A percentile compares a stretch with the other conserved stretches of the same genome.
phyloP scores from a whole-genome alignment of 768 basidiomycete genomes.

The Porpolomopsis calyptriformis region DNA sequence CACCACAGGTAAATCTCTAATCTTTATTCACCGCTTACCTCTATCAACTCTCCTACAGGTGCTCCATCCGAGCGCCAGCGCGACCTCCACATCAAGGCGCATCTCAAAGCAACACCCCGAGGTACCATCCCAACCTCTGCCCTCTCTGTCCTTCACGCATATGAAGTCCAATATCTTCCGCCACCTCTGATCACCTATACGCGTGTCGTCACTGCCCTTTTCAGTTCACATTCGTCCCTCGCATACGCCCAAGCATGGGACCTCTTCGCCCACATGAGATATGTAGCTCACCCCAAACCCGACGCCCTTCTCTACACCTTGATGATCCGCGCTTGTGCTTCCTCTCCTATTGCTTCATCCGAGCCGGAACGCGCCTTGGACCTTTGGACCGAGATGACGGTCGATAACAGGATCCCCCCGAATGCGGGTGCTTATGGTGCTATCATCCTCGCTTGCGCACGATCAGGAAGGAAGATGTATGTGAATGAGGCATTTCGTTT shows the following conservation, averaged over 20 bases:
- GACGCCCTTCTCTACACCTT: slow-evolving; percentile 59
- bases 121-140: slow-evolving; percentile 50
- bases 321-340: slow-evolving; percentile 85
- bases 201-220: slow-evolving; percentile 49
- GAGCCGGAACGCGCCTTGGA: slow-evolving; percentile 90
- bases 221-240: slow-evolving; percentile 35
- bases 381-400: slow-evolving; percentile 86
- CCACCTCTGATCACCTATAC: slow-evolving; percentile 72
- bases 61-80: slow-evolving; percentile 46
- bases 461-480: slow-evolving; percentile 48
- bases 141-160: slow-evolving; percentile 55
- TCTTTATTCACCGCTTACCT: neutral
- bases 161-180: slow-evolving; percentile 51
- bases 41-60: slow-evolving; percentile 13
- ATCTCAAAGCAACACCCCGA: slow-evolving; percentile 40
- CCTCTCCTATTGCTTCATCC: slow-evolving; percentile 35
- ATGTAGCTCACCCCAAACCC: slow-evolving; percentile 81
- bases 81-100: slow-evolving; percentile 62
- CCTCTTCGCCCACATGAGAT: slow-evolving; percentile 91
- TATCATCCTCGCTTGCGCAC: slow-evolving; percentile 70
- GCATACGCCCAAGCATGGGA: slow-evolving; percentile 84
- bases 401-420: slow-evolving; percentile 53
- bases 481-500: slow-evolving; percentile 78
- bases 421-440: slow-evolving; percentile 68
- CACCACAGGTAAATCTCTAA: slow-evolving; percentile 30